phyloP scores from a whole-genome alignment of 2,329 filamentous ascomycete species.

The Diaporthe velutina region DNA sequence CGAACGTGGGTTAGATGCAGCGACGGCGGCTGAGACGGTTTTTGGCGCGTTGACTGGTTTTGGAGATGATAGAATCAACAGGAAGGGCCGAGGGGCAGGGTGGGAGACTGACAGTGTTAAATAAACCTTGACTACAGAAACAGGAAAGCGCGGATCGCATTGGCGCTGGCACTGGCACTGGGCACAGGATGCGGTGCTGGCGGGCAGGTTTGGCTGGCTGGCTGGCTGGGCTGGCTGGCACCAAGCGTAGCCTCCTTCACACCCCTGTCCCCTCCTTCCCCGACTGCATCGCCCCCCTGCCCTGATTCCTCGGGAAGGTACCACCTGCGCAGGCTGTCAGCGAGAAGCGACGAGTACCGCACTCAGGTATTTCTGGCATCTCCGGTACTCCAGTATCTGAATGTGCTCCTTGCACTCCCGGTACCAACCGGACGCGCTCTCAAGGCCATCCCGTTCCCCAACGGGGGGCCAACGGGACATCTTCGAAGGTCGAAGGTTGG shows the following conservation, averaged over 20 bases:
- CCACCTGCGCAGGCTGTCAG: conserved; percentile 13
- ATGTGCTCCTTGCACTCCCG: neutral
- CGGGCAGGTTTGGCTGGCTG: neutral
- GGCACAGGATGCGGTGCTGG: conserved; percentile 20
- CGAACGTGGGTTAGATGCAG: conserved; percentile 61
- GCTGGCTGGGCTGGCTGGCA: conserved; percentile 14
- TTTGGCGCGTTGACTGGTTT: conserved; percentile 49
- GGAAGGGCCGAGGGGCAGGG: conserved; percentile 36
- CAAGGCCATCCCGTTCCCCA: neutral
- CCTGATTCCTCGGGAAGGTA: conserved; percentile 17
- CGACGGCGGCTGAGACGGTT: conserved; percentile 54
- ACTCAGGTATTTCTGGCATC: neutral
- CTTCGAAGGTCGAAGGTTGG: conserved; percentile 11
- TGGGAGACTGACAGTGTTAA: conserved; percentile 40
- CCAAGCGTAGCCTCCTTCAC: conserved; percentile 12
- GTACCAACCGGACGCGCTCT: neutral
- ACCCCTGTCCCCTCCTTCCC: conserved; percentile 18
- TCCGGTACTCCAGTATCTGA: neutral
- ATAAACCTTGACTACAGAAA: conserved; percentile 35
- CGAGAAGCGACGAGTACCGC: conserved; percentile 2
- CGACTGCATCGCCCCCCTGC: conserved; percentile 28
- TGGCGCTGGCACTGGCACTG: conserved; percentile 20
- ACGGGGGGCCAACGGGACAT: neutral
- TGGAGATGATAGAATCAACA: conserved; percentile 35
- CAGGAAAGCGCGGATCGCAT: conserved; percentile 33